A percentile compares a stretch with the other conserved stretches of the same genome.
Conservation (phyloP, 2,329 filamentous ascomycete species). For the Hymenoscyphus repandus region DNA sequence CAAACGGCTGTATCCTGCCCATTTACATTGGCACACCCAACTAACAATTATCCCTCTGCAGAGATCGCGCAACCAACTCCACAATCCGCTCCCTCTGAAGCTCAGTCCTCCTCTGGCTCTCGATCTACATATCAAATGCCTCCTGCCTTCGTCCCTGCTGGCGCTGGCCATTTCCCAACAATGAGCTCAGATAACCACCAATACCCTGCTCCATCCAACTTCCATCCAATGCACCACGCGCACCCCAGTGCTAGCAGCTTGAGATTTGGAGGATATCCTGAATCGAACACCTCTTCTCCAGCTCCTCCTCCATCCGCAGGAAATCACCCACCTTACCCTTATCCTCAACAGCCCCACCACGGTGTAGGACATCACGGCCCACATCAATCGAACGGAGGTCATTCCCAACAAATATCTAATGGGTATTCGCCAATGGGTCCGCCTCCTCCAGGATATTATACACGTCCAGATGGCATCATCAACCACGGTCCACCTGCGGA, state of each 20-base stretch:
- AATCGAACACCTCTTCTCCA: constrained; percentile 54
- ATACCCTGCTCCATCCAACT: constrained; percentile 16
- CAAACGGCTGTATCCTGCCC: constrained; percentile 1
- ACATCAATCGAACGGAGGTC: constrained; percentile 21
- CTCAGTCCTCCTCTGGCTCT: constrained; percentile 22
- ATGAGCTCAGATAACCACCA: constrained; percentile 13
- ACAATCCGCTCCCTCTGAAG: constrained; percentile 21
- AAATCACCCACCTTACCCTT: constrained; percentile 33
- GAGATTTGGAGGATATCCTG: constrained; percentile 50
- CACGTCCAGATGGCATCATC: constrained; percentile 21
- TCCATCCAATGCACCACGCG: constrained; percentile 41
- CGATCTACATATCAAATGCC: constrained; percentile 39
- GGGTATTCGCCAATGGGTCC: constrained; percentile 26
- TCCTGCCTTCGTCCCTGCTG: constrained; percentile 37
- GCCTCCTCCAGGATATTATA: constrained; percentile 22
- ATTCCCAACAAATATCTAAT: constrained; percentile 23
- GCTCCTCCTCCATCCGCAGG: constrained; percentile 46
- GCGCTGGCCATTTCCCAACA: constrained; percentile 24
- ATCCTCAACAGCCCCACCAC: constrained; percentile 14
- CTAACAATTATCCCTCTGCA: background rate
- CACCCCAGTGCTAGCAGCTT: constrained; percentile 51
- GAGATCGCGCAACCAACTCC: constrained; percentile 17
- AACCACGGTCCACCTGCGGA: constrained; percentile 18
- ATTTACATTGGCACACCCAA: background rate
- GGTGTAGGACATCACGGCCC: constrained; percentile 15